A percentile compares a stretch with the other conserved stretches of the same genome.
Conservation (phyloP, 768 basidiomycete genomes). For the Mycena belliarum region DNA sequence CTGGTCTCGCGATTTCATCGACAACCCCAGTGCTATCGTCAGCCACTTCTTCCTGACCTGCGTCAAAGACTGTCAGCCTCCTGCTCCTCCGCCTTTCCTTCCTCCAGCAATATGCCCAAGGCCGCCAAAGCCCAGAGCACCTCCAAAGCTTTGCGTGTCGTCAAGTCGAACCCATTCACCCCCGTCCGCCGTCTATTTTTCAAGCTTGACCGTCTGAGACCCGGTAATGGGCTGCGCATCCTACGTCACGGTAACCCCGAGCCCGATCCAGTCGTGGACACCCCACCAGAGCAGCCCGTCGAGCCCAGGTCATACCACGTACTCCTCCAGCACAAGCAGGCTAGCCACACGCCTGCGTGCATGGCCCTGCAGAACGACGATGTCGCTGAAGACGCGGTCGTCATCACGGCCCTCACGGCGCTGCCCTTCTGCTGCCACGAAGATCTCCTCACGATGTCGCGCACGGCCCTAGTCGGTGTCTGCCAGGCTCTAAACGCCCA, state of each 20-base stretch:
- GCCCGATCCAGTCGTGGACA: conserved; percentile 28
- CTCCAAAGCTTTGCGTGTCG: conserved; percentile 15
- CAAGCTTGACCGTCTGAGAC: conserved; percentile 37
- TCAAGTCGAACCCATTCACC: conserved; percentile 30
- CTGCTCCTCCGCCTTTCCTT: conserved; percentile 17
- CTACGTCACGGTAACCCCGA: conserved; percentile 22
- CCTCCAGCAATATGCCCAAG: conserved; percentile 20
- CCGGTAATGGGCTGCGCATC: conserved; percentile 31
- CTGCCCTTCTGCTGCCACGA: conserved; percentile 76
- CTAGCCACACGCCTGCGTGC: conserved; percentile 28
- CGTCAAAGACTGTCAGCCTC: conserved; percentile 5
- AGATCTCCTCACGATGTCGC: conserved; percentile 66
- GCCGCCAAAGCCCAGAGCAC: background rate
- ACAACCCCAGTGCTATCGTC: too few relatives aligned
- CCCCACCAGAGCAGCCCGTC: conserved; percentile 22
- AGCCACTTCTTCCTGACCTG: background rate
- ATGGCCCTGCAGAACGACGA: conserved; percentile 65
- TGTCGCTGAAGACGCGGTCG: conserved; percentile 51
- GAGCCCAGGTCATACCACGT: conserved; percentile 6
- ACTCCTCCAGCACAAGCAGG: background rate
- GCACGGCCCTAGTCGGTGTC: conserved; percentile 50
- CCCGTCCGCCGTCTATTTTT: conserved; percentile 44
- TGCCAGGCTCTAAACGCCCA: conserved; percentile 56
- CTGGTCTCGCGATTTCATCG: too few relatives aligned
- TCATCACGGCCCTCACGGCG: conserved; percentile 60